Evolutionary conservation across 768 basidiomycete species (phyloP), one percentile per base, ranked within the genome.

Genomic region (Tulasnella sp.): DNA sequence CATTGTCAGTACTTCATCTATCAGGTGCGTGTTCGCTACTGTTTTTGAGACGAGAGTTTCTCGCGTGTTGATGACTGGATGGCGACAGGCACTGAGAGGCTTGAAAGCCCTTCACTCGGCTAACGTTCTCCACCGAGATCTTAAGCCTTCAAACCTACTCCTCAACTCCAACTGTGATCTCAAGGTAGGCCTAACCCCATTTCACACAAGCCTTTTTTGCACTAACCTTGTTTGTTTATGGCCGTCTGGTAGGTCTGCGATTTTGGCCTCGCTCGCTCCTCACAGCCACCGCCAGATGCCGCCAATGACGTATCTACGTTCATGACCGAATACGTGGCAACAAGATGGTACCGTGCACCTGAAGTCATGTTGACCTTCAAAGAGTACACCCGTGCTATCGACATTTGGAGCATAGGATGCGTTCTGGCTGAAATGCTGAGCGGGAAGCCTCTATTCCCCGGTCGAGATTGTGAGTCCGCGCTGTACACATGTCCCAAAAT

Each of bases 361-460:
- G 97, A 99, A 83, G 96, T 99, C 85, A 99, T 99, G 97, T 87
- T 99, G 72, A 97, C 96, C 12, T 99, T 98, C 87, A 97, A 97
- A 82, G 93, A 97, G 82, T 99, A 99, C 85, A 97, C 96, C 72
- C 88, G 89, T 40, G 91, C 91, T 0, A 92, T 94, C 82, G 93
- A 94, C 79, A 88, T 94, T 82, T 95, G 93, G 93, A 90, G 89
- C 77, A 92, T 94, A 25, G 92, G 93, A 1, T 94, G 93, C 81
- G 90, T 94, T 1, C 84, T 95, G 34, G 95, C 96, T 0, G 97
- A 99, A 86, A 98, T 98, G 96, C 86, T 99, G n/a, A 93, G 90
- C 22, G 94, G 95, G 37, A 96, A 96, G 81, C 96, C 97, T 0
- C 87, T 99, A 39, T 99, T 99, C 88, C 96, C 96, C 0, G 97